These are phyloP conservation scores for Alternaria atra DNA, from an alignment of 2,329 filamentous ascomycete genomes.

Conservation along the genomic window DNA sequence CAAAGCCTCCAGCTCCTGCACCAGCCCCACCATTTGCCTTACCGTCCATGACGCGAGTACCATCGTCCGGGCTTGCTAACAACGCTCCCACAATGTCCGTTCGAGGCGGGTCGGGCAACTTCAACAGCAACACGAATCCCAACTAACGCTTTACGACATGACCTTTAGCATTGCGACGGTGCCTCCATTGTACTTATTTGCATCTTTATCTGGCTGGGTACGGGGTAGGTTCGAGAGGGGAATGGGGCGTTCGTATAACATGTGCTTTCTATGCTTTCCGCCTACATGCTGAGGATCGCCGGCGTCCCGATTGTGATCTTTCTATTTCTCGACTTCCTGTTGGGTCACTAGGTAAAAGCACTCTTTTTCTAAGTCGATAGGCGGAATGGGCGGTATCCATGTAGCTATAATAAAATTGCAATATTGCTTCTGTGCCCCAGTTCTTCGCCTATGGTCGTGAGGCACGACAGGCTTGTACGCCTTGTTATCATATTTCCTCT, in stretches of 20 bases:
- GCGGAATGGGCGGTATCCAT: slow-evolving; percentile 1
- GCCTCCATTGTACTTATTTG: slow-evolving; percentile 23
- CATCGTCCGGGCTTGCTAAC: slow-evolving; percentile 23
- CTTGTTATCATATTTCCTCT: not conserved
- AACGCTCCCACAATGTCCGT: slow-evolving; percentile 18
- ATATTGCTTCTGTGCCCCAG: not conserved
- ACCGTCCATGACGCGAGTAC: slow-evolving; percentile 27
- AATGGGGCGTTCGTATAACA: slow-evolving; percentile 12
- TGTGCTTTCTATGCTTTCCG: slow-evolving; percentile 6
- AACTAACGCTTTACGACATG: slow-evolving; percentile 33
- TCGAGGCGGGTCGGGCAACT: slow-evolving; percentile 17
- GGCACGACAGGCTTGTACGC: not conserved
- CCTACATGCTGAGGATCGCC: slow-evolving; percentile 11
- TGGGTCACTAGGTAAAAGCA: slow-evolving; percentile 8
- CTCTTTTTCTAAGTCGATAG: not conserved
- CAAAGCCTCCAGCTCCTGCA: slow-evolving; percentile 62
- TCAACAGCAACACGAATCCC: slow-evolving; percentile 18
- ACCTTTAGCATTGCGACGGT: slow-evolving; percentile 42
- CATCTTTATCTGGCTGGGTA: slow-evolving; percentile 18
- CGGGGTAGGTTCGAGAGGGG: slow-evolving; percentile 2
- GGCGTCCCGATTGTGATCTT: slow-evolving; percentile 9
- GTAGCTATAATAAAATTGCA: slow-evolving; percentile 15
- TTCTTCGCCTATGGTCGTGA: not conserved
- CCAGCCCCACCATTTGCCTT: slow-evolving; percentile 41
- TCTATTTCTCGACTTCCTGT: not conserved